Percentiles rank a stretch among this genome's conserved stretches.
Conservation (phyloP, 495 filamentous ascomycete species). For the Entonaema liquescens region DNA sequence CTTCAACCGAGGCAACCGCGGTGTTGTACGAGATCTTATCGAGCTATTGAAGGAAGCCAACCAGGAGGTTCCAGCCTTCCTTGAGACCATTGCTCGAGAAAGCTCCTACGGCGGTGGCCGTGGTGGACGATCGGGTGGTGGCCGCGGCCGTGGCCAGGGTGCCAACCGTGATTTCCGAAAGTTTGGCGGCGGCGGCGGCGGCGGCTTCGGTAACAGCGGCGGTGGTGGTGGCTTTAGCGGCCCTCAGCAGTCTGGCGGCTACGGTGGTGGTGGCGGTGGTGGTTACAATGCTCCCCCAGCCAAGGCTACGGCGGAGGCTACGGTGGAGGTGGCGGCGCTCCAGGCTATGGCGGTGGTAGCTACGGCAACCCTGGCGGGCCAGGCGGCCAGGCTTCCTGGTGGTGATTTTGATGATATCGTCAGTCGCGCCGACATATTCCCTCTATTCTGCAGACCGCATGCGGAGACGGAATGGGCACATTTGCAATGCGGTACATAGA, state of each 20-base stretch:
- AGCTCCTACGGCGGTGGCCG: slow-evolving; percentile 79
- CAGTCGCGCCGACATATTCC: slow-evolving; percentile 13
- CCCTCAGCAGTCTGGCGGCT: slow-evolving; percentile 47
- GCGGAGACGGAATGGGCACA: slow-evolving; percentile 18
- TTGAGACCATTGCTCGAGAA: slow-evolving; percentile 96
- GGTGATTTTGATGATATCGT: slow-evolving; percentile 67
- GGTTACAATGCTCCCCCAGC: slow-evolving; percentile 59
- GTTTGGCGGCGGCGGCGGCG: slow-evolving; percentile 66
- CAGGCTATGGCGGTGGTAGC: slow-evolving; percentile 57
- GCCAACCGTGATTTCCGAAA: slow-evolving; percentile 92
- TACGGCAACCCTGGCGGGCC: slow-evolving; percentile 89
- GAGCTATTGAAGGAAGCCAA: slow-evolving; percentile 98
- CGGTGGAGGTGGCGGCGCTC: slow-evolving; percentile 49
- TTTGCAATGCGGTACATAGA: slow-evolving; percentile 42
- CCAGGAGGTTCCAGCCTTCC: slow-evolving; percentile 91
- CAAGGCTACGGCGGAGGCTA: slow-evolving; percentile 57
- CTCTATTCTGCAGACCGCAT: slow-evolving; percentile 30
- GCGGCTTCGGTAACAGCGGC: slow-evolving; percentile 59
- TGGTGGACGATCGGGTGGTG: slow-evolving; percentile 75
- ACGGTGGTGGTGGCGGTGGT: slow-evolving; percentile 58
- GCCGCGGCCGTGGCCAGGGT: slow-evolving; percentile 69
- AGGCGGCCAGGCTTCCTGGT: slow-evolving; percentile 89
- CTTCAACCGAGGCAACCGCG: slow-evolving; percentile 99
- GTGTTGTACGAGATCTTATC: slow-evolving; percentile 92
- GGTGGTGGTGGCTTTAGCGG: slow-evolving; percentile 49